Percentiles rank a stretch among this genome's conserved stretches.
These are phyloP conservation scores for Phlegmacium glaucopus DNA, from an alignment of 768 basidiomycete species.

Conservation along the genomic window DNA sequence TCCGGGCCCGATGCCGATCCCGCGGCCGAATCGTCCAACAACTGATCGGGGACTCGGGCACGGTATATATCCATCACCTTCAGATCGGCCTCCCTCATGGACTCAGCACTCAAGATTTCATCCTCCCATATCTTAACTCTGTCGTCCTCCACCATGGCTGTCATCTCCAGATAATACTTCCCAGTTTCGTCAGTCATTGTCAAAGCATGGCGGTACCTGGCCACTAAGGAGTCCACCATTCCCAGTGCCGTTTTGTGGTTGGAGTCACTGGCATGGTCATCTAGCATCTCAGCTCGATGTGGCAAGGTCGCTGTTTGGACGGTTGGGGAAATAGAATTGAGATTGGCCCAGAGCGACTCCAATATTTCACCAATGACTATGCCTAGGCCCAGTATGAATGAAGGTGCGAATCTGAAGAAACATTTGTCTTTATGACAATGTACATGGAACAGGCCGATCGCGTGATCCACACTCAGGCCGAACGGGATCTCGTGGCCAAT, in stretches of 20 bases:
- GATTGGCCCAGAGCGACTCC: slow-evolving; percentile 15
- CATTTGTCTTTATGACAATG: slow-evolving; percentile 25
- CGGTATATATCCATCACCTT: too few species aligned
- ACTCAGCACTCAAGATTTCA: too few species aligned
- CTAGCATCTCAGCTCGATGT: slow-evolving; percentile 13
- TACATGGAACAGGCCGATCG: slow-evolving; percentile 24
- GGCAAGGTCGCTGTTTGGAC: slow-evolving; percentile 12
- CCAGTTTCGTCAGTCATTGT: too few species aligned
- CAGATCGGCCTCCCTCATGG: too few species aligned
- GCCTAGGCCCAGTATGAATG: slow-evolving; percentile 14
- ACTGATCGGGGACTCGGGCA: too few species aligned
- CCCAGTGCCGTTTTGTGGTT: too few species aligned
- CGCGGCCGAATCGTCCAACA: background rate
- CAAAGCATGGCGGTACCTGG: background rate
- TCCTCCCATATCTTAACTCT: too few species aligned
- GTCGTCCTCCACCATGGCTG: too few species aligned
- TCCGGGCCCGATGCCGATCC: background rate
- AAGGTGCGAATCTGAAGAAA: slow-evolving; percentile 17
- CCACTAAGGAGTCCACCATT: slow-evolving; percentile 7
- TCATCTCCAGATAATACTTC: too few species aligned
- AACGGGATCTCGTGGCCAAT: too few species aligned
- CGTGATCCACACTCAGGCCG: slow-evolving; percentile 6
- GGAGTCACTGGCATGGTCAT: slow-evolving; percentile 23
- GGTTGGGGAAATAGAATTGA: slow-evolving; percentile 13
- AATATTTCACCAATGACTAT: slow-evolving; percentile 13